Base-by-base conservation (phyloP, 2,329 filamentous ascomycete genomes). In the Gnomoniopsis smithogilvyi region DNA sequence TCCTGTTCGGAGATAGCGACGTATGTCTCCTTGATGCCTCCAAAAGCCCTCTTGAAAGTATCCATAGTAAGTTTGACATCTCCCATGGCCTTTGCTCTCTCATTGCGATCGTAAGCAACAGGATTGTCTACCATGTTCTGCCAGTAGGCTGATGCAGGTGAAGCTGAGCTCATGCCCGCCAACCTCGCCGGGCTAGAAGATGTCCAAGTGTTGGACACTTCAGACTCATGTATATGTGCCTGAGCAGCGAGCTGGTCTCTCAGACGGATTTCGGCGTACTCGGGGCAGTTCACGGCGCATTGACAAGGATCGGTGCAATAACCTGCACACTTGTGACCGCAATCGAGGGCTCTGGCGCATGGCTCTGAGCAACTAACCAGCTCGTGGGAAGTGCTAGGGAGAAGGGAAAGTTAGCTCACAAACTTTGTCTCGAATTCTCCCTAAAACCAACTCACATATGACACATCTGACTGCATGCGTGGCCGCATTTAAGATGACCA, bases 391-490 rank as follows among this genome's bases (percentile, higher is more conserved):
- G 52, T 50, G 1, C 66, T 68, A 49, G 17, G 3, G 12, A 48
- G 15, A 12, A 22, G 30, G 19, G 19, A 51, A 15, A 6, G 14
- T 50, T 14, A 51, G 47, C 14, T 22, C 4, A 22, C 36, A 11
- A 8, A 17, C 11, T 33, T 36, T 14, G 21, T 33, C 41, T n/a
- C 22, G 24, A 41, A 11, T 7, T 1, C 3, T 21, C 3, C 17
- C 8, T 17, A 14, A 48, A 77, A 21, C 1, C 4, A 41, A n/a
- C 74, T 70, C 69, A 80, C 78, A 75, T 73, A 64, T 87, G 84
- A 62, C 84, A 87, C 41, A 64, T 72, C 2, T 81, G 65, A 3
- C 67, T 67, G 66, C 84, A 87, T 34, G 53, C 47, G 64, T 87
- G 84, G 1, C 80, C 80, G 63, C 84, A 87, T 1, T 67, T 61